Conservation (phyloP, 768 basidiomycete genomes). For the Mycena venus region DNA sequence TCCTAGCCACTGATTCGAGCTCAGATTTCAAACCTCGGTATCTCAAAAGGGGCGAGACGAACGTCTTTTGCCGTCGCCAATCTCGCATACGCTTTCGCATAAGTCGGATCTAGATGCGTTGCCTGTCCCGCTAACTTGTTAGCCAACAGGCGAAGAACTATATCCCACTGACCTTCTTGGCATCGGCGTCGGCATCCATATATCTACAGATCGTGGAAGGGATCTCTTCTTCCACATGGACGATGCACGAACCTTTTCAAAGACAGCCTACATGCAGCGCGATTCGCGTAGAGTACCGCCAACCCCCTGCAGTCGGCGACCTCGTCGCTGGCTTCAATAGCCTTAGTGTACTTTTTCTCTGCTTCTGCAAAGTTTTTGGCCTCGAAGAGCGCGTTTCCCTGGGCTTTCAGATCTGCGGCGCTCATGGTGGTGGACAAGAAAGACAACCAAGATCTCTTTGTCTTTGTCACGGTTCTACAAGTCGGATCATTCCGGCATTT, state of each 20-base stretch:
- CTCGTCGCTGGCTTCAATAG: slow-evolving; percentile 20
- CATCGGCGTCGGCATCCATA: slow-evolving; percentile 31
- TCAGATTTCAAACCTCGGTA: neutral
- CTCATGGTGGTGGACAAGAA: neutral
- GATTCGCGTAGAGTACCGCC: slow-evolving; percentile 29
- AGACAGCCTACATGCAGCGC: slow-evolving; percentile 24
- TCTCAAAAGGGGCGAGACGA: neutral
- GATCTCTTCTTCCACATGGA: neutral
- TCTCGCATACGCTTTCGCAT: slow-evolving; percentile 36
- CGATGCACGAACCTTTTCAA: slow-evolving; percentile 22
- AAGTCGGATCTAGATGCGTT: slow-evolving; percentile 37
- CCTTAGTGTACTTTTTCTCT: slow-evolving; percentile 25
- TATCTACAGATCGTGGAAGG: slow-evolving; percentile 16
- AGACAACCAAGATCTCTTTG: neutral
- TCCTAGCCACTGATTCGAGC: slow-evolving; percentile 13
- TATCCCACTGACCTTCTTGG: slow-evolving; percentile 29
- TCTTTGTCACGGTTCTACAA: too few species aligned
- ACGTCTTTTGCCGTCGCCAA: slow-evolving; percentile 35
- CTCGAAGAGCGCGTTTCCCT: slow-evolving; percentile 28
- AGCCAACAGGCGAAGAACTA: neutral
- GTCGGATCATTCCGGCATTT: too few species aligned
- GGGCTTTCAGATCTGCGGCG: slow-evolving; percentile 21
- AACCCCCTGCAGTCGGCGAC: slow-evolving; percentile 8
- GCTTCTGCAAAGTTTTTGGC: slow-evolving; percentile 21
- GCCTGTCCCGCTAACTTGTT: slow-evolving; percentile 28